phyloP scores from a whole-genome alignment of 768 basidiomycete species.

The Mycena kentingensis region DNA sequence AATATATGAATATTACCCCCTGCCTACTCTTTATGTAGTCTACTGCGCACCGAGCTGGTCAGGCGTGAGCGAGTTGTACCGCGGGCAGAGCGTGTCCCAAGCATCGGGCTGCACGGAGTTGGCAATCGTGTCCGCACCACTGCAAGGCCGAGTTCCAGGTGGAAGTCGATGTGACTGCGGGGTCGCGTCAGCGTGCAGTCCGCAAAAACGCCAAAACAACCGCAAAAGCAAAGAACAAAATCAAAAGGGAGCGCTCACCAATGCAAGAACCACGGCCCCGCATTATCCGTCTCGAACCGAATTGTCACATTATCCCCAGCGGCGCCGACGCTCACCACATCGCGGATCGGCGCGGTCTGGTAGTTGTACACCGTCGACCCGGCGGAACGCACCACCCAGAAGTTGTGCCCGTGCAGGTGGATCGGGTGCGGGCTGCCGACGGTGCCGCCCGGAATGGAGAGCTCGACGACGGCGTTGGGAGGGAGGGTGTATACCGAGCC shows the following conservation, averaged over 20 bases:
- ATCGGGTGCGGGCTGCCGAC: constrained; percentile 20
- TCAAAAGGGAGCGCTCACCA: constrained; percentile 17
- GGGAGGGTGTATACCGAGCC: background rate
- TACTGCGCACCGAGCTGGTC: constrained; percentile 11
- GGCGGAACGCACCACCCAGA: constrained; percentile 33
- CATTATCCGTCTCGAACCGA: constrained; percentile 59
- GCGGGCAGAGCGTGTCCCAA: constrained; percentile 15
- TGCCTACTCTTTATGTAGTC: no score
- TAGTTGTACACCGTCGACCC: constrained; percentile 31
- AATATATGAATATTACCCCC: no score
- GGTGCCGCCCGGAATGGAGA: constrained; percentile 28
- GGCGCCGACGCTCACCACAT: constrained; percentile 36
- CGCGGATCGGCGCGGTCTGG: constrained; percentile 47
- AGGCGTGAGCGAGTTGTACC: constrained; percentile 11
- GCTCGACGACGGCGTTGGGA: constrained; percentile 24
- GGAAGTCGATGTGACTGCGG: constrained; percentile 30
- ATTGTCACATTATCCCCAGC: constrained; percentile 38
- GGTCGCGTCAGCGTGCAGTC: constrained; percentile 30
- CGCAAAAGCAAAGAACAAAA: no score
- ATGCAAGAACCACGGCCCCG: constrained; percentile 43
- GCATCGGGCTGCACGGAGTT: constrained; percentile 10
- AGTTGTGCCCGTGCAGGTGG: constrained; percentile 30
- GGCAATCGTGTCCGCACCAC: constrained; percentile 10
- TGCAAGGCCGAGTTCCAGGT: constrained; percentile 28
- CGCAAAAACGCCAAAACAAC: no score